A percentile compares a stretch with the other conserved stretches of the same genome.
Conservation (phyloP, 768 basidiomycete genomes). For the Panellus pusillus region DNA sequence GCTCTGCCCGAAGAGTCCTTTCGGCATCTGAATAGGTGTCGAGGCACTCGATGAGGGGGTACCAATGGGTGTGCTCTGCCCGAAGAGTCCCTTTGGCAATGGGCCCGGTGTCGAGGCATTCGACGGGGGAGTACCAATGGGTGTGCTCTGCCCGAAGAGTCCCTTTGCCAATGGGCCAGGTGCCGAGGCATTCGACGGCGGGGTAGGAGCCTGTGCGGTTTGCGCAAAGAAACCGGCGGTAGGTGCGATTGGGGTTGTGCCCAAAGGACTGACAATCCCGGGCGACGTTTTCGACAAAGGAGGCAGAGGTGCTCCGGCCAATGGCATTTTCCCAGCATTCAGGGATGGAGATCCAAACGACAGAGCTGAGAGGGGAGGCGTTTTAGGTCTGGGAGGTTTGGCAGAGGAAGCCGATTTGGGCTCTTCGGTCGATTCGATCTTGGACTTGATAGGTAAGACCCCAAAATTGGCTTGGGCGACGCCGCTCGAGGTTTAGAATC, state of each 20-base stretch:
- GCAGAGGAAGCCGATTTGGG: conserved; percentile 23
- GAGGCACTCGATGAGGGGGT: not conserved
- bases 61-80: not conserved
- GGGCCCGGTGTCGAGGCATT: conserved; percentile 2
- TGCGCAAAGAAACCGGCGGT: conserved; percentile 17
- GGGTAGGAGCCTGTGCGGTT: not conserved
- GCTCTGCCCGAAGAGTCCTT: too few relatives aligned
- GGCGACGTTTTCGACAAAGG: conserved; percentile 5
- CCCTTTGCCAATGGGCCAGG: not conserved
- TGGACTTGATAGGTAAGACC: conserved; percentile 27
- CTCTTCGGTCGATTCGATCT: conserved; percentile 25
- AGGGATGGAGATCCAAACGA: conserved; percentile 25
- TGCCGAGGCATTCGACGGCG: not conserved
- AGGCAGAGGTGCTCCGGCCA: conserved; percentile 10
- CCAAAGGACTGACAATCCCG: conserved; percentile 1
- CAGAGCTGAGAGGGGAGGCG: conserved; percentile 44
- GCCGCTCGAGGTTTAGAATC: conserved; percentile 37
- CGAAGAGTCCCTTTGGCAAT: conserved; percentile 10
- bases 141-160: too few relatives aligned
- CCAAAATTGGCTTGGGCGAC: conserved; percentile 41
- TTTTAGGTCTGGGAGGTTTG: conserved; percentile 44
- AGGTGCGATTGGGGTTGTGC: conserved; percentile 12
- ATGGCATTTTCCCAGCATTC: conserved; percentile 2
- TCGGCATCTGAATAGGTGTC: not conserved
- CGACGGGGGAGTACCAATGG: not conserved